A percentile compares a stretch with the other conserved stretches of the same genome.
Evolutionary conservation across 352 stramenopile species (phyloP).

Genomic region (Phytophthora hybrid): DNA sequence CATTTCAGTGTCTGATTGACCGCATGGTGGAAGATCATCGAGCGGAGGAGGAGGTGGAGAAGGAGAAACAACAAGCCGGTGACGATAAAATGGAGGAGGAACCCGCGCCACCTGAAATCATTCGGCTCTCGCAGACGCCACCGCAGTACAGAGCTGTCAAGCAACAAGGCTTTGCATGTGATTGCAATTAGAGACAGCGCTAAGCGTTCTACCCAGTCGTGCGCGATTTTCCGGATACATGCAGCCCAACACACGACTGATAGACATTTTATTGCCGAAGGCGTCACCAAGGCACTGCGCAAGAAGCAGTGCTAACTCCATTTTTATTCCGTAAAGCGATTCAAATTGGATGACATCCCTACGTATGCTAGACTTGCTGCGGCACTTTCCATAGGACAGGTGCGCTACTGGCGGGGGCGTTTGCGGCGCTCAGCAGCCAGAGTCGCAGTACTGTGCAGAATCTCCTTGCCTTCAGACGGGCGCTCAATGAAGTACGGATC

Average conservation of each 20-base stretch:
- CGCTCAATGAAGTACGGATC: conserved; percentile 89
- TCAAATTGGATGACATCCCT: not conserved
- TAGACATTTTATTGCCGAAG: not conserved
- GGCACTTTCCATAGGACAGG: not conserved
- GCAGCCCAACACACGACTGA: not conserved
- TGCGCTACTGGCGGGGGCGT: conserved; percentile 61
- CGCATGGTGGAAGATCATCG: conserved; percentile 66
- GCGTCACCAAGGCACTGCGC: not conserved
- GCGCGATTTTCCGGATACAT: not conserved
- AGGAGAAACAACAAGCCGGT: conserved; percentile 5
- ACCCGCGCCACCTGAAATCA: conserved; percentile 37
- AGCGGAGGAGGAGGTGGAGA: conserved; percentile 31
- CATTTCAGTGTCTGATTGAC: conserved; percentile 69
- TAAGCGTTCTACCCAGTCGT: not conserved
- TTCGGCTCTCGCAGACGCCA: conserved; percentile 49
- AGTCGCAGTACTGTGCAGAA: conserved; percentile 83
- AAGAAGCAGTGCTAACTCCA: conserved; percentile 9
- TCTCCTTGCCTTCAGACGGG: conserved; percentile 86
- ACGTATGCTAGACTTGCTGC: too few species aligned
- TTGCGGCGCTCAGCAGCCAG: conserved; percentile 82
- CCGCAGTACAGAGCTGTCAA: conserved; percentile 33
- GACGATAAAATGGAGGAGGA: conserved; percentile 9
- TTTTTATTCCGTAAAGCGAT: conserved; percentile 28
- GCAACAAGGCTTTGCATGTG: conserved; percentile 48
- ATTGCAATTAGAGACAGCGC: conserved; percentile 53